These are phyloP conservation scores for Papiliotrema nemorosa DNA, from an alignment of 1,284 basidiomycete species.

Conservation along the genomic window DNA sequence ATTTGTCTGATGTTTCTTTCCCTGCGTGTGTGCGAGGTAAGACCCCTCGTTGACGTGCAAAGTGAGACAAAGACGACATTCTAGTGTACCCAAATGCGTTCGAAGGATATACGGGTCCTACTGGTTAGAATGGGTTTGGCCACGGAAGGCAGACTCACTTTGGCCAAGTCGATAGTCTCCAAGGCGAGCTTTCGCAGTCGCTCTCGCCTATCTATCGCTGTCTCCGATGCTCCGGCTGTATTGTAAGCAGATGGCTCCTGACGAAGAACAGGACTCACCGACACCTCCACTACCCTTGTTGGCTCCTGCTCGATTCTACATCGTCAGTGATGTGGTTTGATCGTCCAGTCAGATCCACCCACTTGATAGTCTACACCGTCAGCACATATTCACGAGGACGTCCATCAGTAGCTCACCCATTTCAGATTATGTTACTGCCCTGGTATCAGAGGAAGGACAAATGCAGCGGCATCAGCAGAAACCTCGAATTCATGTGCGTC, in stretches of 20 bases:
- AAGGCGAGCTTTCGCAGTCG: slow-evolving; percentile 90
- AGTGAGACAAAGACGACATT: slow-evolving; percentile 96
- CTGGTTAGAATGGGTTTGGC: not conserved
- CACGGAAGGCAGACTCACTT: slow-evolving; percentile 54
- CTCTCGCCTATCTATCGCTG: slow-evolving; percentile 92
- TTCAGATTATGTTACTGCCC: not conserved
- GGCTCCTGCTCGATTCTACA: slow-evolving; percentile 85
- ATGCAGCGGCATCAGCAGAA: not conserved
- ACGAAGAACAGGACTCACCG: slow-evolving; percentile 39
- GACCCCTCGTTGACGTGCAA: slow-evolving; percentile 99
- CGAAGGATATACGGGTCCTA: slow-evolving; percentile 96
- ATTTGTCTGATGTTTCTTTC: slow-evolving; percentile 99
- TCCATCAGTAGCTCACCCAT: not conserved
- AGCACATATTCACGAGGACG: not conserved
- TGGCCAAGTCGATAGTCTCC: slow-evolving; percentile 93
- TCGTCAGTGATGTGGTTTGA: not conserved
- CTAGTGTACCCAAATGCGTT: slow-evolving; percentile 93
- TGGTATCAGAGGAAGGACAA: not conserved
- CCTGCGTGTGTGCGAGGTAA: slow-evolving; percentile 98
- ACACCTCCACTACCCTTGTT: slow-evolving; percentile 96
- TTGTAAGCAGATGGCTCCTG: not conserved
- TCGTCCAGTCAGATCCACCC: not conserved
- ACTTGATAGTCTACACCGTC: slow-evolving; percentile 44
- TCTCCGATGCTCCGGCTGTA: slow-evolving; percentile 57
- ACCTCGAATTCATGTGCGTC: too few relatives aligned